phyloP scores from a whole-genome alignment of 306 rosid genomes.

The Phaseolus lunatus region DNA sequence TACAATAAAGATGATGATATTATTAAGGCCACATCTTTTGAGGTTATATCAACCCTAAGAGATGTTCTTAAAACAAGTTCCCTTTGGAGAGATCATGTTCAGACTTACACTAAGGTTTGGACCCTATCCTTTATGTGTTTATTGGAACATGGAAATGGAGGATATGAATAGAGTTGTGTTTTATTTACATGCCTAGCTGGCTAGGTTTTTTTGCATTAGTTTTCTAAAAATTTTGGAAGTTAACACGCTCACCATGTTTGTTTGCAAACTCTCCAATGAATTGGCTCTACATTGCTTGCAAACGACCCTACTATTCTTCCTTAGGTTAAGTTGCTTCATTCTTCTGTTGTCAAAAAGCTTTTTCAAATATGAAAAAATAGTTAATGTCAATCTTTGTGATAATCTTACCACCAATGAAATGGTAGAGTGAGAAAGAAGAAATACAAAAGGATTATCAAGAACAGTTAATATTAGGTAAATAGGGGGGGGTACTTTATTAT shows the following conservation, averaged over 20 bases:
- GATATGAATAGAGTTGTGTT: conserved; percentile 33
- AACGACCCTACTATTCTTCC: conserved; percentile 12
- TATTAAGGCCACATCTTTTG: conserved; percentile 95
- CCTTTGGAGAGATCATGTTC: conserved; percentile 99
- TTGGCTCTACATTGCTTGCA: conserved; percentile 15
- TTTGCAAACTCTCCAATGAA: conserved; percentile 4
- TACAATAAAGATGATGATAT: conserved; percentile 93
- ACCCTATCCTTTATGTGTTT: conserved; percentile 18
- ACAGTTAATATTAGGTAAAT: conserved; percentile 44
- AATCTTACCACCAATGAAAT: conserved; percentile 40
- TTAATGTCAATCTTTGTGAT: conserved; percentile 42
- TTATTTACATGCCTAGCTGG: conserved; percentile 18
- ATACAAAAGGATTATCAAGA: conserved; percentile 40
- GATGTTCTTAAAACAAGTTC: conserved; percentile 98
- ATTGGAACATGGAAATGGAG: conserved; percentile 18
- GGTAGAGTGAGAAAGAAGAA: conserved; percentile 48
- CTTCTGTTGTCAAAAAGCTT: conserved; percentile 16
- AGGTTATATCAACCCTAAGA: conserved; percentile 93
- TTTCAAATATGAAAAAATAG: conserved; percentile 30
- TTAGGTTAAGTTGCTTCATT: conserved; percentile 32
- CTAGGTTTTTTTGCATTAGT: conserved; percentile 28
- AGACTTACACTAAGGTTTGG: conserved; percentile 90
- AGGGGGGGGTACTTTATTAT: conserved; percentile 34
- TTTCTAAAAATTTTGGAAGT: conserved; percentile 24
- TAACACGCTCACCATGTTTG: background rate